Evolutionary conservation across 495 filamentous ascomycete species (phyloP).

Genomic region (Saxispiralis lemnorum): DNA sequence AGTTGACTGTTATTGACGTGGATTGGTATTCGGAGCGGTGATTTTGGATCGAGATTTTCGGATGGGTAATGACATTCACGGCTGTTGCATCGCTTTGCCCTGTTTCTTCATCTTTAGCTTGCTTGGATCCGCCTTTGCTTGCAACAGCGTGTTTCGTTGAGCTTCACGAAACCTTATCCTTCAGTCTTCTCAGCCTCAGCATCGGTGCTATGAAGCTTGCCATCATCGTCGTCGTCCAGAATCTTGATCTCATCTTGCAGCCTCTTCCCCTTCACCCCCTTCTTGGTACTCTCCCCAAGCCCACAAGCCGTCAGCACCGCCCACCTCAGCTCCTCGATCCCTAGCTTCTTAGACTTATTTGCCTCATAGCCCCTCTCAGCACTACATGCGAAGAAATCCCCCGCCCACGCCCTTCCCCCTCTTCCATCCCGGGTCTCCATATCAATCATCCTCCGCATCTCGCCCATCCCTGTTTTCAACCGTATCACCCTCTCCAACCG

Average conservation of each 20-base stretch:
- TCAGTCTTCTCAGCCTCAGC: too few species aligned
- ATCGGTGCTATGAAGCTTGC: too few species aligned
- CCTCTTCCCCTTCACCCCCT: constrained; percentile 5
- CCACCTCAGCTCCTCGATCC: constrained; percentile 20
- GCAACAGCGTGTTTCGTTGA: too few species aligned
- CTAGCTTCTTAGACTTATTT: constrained; percentile 14
- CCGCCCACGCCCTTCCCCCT: not conserved
- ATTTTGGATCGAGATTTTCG: too few species aligned
- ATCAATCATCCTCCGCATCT: constrained; percentile 11
- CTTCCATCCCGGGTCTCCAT: constrained; percentile 9
- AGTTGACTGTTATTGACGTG: too few species aligned
- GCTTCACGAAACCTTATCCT: too few species aligned
- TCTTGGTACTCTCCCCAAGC: constrained; percentile 14
- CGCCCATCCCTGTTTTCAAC: constrained; percentile 6
- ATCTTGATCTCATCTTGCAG: constrained; percentile 5
- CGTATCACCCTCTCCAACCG: constrained; percentile 5
- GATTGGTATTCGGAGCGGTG: too few species aligned
- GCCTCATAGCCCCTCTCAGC: constrained; percentile 13
- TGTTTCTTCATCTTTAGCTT: too few species aligned
- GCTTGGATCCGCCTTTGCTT: too few species aligned
- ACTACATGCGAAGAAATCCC: constrained; percentile 18
- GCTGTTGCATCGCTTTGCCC: too few species aligned
- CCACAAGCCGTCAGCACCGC: constrained; percentile 22
- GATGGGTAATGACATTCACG: too few species aligned
- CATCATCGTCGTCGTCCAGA: constrained; percentile 6